A percentile compares a stretch with the other conserved stretches of the same genome.
Conservation (phyloP, 495 filamentous ascomycete species). For the Penicillium verhagenii region DNA sequence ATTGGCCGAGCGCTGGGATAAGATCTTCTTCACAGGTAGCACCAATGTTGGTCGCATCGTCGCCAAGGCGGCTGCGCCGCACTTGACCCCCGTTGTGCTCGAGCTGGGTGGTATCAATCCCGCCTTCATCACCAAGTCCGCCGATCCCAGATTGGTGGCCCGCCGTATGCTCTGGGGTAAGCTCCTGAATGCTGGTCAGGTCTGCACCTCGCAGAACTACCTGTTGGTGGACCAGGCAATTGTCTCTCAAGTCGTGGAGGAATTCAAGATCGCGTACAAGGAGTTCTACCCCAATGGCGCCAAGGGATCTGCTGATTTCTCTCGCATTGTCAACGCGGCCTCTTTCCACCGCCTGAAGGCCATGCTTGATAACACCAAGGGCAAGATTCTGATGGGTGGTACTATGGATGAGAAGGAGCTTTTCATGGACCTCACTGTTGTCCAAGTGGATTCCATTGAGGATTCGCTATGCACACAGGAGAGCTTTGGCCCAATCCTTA, state of each 20-base stretch:
- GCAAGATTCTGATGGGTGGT: conserved; percentile 84
- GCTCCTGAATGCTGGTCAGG: conserved; percentile 77
- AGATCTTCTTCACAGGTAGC: conserved; percentile 94
- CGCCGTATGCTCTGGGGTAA: conserved; percentile 86
- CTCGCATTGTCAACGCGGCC: conserved; percentile 71
- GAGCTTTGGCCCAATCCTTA: conserved; percentile 85
- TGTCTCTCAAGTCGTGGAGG: conserved; percentile 67
- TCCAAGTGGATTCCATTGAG: conserved; percentile 68
- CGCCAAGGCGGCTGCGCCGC: conserved; percentile 86
- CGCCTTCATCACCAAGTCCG: conserved; percentile 79
- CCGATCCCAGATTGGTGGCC: conserved; percentile 78
- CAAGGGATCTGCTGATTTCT: conserved; percentile 70
- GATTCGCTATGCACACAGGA: conserved; percentile 80
- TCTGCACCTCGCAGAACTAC: conserved; percentile 90
- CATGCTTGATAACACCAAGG: conserved; percentile 78
- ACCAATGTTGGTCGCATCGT: conserved; percentile 78
- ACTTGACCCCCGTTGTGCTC: conserved; percentile 81
- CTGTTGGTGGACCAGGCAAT: conserved; percentile 75
- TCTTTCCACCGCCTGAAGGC: conserved; percentile 83
- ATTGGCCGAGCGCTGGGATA: conserved; percentile 89
- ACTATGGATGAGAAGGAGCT: conserved; percentile 72
- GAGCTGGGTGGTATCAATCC: conserved; percentile 93
- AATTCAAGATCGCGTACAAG: conserved; percentile 66
- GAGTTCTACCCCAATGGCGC: conserved; percentile 86
- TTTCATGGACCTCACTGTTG: conserved; percentile 83